phyloP scores from a whole-genome alignment of 225 moss, liverwort and hornwort genomes.

The Physcomitrium patens region DNA sequence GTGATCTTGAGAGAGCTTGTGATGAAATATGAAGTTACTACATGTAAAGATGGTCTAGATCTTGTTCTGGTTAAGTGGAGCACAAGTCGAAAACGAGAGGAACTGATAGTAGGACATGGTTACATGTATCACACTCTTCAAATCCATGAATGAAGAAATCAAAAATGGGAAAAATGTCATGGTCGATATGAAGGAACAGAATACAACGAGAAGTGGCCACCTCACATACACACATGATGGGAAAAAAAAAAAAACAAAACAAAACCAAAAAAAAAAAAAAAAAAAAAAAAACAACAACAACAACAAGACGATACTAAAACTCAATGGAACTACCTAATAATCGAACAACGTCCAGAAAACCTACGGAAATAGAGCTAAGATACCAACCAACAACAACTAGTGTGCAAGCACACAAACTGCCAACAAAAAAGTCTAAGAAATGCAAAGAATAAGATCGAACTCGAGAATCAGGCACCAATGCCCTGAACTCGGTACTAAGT shows the following conservation, averaged over 20 bases:
- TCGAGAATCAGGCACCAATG: too few species aligned
- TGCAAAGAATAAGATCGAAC: too few species aligned
- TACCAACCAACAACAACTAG: not conserved
- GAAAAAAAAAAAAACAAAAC: too few species aligned
- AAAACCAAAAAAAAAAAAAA: too few species aligned
- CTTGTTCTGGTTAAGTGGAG: not conserved
- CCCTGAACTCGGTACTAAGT: too few species aligned
- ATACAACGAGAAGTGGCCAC: not conserved
- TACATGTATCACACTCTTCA: slow-evolving; percentile 3
- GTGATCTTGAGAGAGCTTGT: too few species aligned
- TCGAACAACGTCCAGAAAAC: not conserved
- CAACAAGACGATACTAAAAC: not conserved
- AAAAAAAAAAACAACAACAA: too few species aligned
- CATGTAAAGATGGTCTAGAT: too few species aligned
- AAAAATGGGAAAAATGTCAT: not conserved
- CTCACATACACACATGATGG: too few species aligned
- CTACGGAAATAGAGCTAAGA: not conserved
- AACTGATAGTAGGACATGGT: not conserved
- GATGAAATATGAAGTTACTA: too few species aligned
- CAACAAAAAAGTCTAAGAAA: too few species aligned
- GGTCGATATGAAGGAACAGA: not conserved
- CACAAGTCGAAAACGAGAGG: not conserved
- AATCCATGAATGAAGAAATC: not conserved
- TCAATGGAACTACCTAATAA: not conserved
- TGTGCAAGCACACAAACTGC: too few species aligned